phyloP scores from a whole-genome alignment of 2,329 filamentous ascomycete genomes.

The Ceratocystis colombiana region DNA sequence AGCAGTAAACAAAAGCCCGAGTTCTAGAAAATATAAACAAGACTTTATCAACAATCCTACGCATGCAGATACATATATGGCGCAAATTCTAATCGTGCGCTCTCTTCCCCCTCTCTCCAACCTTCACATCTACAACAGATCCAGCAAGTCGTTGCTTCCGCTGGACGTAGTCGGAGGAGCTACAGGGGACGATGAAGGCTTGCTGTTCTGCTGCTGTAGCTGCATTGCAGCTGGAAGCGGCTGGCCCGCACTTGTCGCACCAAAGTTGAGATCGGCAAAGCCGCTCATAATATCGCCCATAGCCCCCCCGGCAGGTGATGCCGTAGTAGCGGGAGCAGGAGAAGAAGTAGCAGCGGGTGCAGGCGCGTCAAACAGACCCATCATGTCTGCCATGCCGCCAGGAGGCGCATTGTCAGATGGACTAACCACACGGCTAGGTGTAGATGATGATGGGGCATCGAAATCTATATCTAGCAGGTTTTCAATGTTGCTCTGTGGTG shows the following conservation, averaged over 20 bases:
- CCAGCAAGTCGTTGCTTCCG: conserved; percentile 43
- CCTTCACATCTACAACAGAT: conserved; percentile 33
- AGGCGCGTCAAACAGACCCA: conserved; percentile 60
- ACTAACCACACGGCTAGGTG: conserved; percentile 58
- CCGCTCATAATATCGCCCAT: conserved; percentile 86
- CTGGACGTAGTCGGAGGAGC: conserved; percentile 29
- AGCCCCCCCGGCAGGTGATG: conserved; percentile 38
- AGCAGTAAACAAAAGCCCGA: not conserved
- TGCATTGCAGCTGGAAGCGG: conserved; percentile 56
- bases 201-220: conserved; percentile 35
- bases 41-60: not conserved
- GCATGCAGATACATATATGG: not conserved
- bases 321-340: conserved; percentile 30
- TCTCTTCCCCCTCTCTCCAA: not conserved
- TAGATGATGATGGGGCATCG: conserved; percentile 81
- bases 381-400: conserved; percentile 52
- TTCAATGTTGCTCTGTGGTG: conserved; percentile 69
- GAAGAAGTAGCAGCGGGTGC: conserved; percentile 45
- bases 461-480: conserved; percentile 95
- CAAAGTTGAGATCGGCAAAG: conserved; percentile 71
- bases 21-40: conserved; percentile 7
- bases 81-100: not conserved
- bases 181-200: conserved; percentile 27
- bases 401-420: conserved; percentile 40
- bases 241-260: conserved; percentile 44